A percentile compares a stretch with the other conserved stretches of the same genome.
Evolutionary conservation across 495 filamentous ascomycete species (phyloP).

Genomic region (Neurospora sp.): DNA sequence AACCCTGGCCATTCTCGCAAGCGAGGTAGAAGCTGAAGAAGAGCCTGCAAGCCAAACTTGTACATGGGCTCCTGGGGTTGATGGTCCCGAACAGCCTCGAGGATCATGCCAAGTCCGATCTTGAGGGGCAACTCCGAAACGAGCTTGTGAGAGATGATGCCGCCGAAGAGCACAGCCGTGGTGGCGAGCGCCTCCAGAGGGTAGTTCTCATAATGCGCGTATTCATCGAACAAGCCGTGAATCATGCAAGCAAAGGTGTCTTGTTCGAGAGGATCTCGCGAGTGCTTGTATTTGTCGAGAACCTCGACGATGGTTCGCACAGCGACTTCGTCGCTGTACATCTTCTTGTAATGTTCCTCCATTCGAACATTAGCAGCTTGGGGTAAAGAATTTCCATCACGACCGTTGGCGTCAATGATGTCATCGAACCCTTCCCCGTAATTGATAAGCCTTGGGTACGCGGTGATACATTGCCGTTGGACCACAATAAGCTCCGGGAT

Average conservation of each 20-base stretch:
- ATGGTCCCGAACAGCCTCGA: slow-evolving; percentile 84
- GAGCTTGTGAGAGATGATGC: slow-evolving; percentile 86
- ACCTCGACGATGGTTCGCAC: slow-evolving; percentile 70
- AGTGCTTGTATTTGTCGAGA: slow-evolving; percentile 76
- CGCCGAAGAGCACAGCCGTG: slow-evolving; percentile 92
- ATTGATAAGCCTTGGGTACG: slow-evolving; percentile 92
- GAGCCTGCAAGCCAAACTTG: slow-evolving; percentile 95
- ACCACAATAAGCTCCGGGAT: slow-evolving; percentile 45
- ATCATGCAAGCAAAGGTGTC: slow-evolving; percentile 98
- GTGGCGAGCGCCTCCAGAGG: slow-evolving; percentile 88
- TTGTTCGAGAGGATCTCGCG: slow-evolving; percentile 70
- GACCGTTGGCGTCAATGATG: slow-evolving; percentile 75
- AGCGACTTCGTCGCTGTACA: slow-evolving; percentile 83
- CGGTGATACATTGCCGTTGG: slow-evolving; percentile 79
- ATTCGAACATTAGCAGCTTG: slow-evolving; percentile 75
- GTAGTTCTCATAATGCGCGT: slow-evolving; percentile 87
- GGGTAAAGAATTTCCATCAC: slow-evolving; percentile 66
- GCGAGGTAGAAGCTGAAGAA: slow-evolving; percentile 72
- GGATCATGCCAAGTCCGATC: slow-evolving; percentile 87
- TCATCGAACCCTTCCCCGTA: slow-evolving; percentile 88
- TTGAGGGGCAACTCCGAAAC: slow-evolving; percentile 83
- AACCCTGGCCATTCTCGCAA: slow-evolving; percentile 90
- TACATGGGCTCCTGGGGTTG: slow-evolving; percentile 80
- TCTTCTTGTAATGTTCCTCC: slow-evolving; percentile 92
- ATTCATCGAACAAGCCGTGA: slow-evolving; percentile 94